Base-by-base conservation (phyloP, 1,139 yeast species). In the Meyerozyma elateridarum region DNA sequence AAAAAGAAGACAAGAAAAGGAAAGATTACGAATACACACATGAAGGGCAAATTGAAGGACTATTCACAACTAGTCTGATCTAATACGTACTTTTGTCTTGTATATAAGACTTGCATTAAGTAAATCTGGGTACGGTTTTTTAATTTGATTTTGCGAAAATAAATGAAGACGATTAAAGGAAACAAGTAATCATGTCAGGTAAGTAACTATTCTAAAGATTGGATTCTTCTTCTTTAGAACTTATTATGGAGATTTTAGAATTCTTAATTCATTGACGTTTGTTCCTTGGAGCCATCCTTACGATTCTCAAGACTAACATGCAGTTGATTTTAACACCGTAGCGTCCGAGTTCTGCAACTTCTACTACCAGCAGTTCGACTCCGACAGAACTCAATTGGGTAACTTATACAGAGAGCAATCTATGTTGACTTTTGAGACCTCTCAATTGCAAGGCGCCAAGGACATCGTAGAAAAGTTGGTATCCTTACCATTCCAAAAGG, bases 331-430 rank as follows among this genome's bases (percentile, higher is more conserved):
- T 64, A 79, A 74, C 68, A 73, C 87, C 49, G 74, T 75, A 46
- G 77, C 81, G 39, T 57, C 82, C 58, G 95, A 88, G 64, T 89
- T 89, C 70, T 85, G 95, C 56, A 81, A 74, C 59, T 91, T 88
- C 58, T 91, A 91, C 78, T 91, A 91, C 77, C 84, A 85, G 60
- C 95, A 87, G 64, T 91, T 91, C 56, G 97, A 91, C 61, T 61
- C 80, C 49, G 95, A 91, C 64, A 85, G 98, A 72, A 61, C 87
- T 39, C 93, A 85, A 62, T 78, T 91, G 58, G 96, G 95, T 48
- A 83, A 85, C 69, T 78, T 91, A 52, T 91, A 91, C 79, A 83
- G 98, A 59, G 95, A 85, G 39, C 89, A 84, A 58, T 88, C 97
- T 19, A 93, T 93, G 99, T 73, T 93, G 64, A 91, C 98, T 29